phyloP scores from a whole-genome alignment of 208 protist species.

The Trypanosoma scelopori region DNA sequence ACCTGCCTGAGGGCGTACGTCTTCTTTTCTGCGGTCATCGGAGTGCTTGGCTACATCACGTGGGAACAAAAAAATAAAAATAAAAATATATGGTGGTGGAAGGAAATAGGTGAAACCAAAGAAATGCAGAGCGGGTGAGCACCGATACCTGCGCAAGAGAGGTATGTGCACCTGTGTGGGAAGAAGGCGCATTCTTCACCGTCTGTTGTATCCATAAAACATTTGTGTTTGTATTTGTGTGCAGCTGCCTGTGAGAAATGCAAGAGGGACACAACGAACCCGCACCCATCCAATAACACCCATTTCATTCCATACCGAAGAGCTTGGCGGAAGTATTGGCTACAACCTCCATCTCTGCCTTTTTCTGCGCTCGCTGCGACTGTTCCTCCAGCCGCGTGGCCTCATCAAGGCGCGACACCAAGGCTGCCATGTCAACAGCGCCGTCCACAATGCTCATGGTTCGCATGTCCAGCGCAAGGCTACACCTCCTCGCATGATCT shows the following conservation, averaged over 20 bases:
- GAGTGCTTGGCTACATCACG: slow-evolving; percentile 14
- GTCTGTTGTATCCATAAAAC: too few relatives aligned
- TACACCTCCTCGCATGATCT: slow-evolving; percentile 55
- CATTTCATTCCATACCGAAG: slow-evolving; percentile 32
- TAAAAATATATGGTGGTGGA: too few relatives aligned
- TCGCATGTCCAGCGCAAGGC: slow-evolving; percentile 58
- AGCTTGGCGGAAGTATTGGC: slow-evolving; percentile 48
- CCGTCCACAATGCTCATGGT: slow-evolving; percentile 68
- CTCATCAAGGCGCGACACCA: slow-evolving; percentile 39
- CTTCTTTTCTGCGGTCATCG: slow-evolving; percentile 76
- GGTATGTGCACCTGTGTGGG: too few relatives aligned
- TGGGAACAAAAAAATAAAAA: too few relatives aligned
- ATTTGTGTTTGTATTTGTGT: too few relatives aligned
- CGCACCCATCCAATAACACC: not conserved
- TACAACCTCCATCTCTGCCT: slow-evolving; percentile 33
- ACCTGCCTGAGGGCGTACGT: slow-evolving; percentile 83
- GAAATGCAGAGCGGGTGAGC: too few relatives aligned
- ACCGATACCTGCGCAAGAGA: too few relatives aligned
- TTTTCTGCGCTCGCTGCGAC: slow-evolving; percentile 25
- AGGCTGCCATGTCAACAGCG: slow-evolving; percentile 56
- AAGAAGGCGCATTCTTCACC: too few relatives aligned
- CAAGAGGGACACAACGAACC: not conserved
- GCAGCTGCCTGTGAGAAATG: too few relatives aligned
- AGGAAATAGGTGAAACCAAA: too few relatives aligned
- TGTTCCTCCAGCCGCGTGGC: slow-evolving; percentile 23